phyloP scores from a whole-genome alignment of 2,329 filamentous ascomycete genomes.

The Alternaria rosae region DNA sequence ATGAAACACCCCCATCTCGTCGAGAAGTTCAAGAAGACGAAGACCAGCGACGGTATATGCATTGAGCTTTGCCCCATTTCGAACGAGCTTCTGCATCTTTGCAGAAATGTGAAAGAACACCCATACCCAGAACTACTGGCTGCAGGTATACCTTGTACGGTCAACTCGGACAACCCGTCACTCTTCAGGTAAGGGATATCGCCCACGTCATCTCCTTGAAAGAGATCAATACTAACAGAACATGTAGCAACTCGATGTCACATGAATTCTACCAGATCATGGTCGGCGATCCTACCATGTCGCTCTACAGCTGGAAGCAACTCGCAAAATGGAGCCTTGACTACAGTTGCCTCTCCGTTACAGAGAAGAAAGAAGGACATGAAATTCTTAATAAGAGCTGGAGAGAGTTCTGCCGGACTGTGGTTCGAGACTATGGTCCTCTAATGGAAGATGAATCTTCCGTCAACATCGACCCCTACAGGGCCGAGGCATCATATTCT shows the following conservation, averaged over 20 bases:
- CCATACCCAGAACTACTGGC: constrained; percentile 72
- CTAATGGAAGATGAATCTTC: constrained; percentile 3
- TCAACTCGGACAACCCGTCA: constrained; percentile 78
- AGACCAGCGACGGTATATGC: constrained; percentile 58
- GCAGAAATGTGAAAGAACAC: constrained; percentile 70
- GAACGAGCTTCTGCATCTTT: constrained; percentile 77
- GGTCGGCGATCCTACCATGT: constrained; percentile 72
- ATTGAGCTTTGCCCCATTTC: constrained; percentile 81
- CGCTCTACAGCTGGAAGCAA: constrained; percentile 75
- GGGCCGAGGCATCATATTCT: constrained; percentile 10
- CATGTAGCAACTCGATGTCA: constrained; percentile 69
- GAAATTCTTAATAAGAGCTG: constrained; percentile 64
- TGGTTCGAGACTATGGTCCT: constrained; percentile 53
- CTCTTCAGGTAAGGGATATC: constrained; percentile 65
- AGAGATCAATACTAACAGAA: not conserved
- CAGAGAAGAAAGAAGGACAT: constrained; percentile 51
- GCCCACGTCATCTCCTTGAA: not conserved
- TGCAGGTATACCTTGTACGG: constrained; percentile 75
- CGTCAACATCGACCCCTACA: not conserved
- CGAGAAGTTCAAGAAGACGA: constrained; percentile 62
- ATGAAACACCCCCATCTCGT: constrained; percentile 70
- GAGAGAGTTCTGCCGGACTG: constrained; percentile 64
- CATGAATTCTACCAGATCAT: constrained; percentile 82
- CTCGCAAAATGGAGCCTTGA: constrained; percentile 57
- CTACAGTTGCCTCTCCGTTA: constrained; percentile 51